Evolutionary conservation across 441 rosid species (phyloP), one percentile per base, ranked within the genome.

Genomic region (Raphanus hybrid): DNA sequence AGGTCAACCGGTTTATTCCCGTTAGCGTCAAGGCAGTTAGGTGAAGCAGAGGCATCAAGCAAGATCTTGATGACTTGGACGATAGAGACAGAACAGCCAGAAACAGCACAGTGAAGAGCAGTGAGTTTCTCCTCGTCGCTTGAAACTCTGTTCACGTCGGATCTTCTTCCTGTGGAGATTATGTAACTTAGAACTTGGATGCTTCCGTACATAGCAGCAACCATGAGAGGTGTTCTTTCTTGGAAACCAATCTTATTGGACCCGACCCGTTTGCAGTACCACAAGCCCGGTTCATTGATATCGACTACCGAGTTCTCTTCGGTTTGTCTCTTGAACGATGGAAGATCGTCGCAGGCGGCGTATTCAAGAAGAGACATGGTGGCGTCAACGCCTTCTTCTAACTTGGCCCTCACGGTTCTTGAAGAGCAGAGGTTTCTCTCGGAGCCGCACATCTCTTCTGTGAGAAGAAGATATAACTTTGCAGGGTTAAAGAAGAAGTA

Each of bases 381-480:
- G 54, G 2, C 54, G 16, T n/a, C 6, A 48, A n/a, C 54, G n/a
- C 54, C 2, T 48, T 48, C 54, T 45, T 45, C 15, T 48, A 2
- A 6, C 3, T 43, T 43, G 16, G 54, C n/a, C 50, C 16, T 48
- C 54, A 4, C 12, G 15, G 54, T 48, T 45, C 6, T 45, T 48
- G 54, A 48, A 48, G 54, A 48, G 54, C 27, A 55, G 26, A 55
- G 60, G 27, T 55, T 55, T 9, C 60, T 55, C 6, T 55, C 9
- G 18, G 60, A 29, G 34, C 34, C 34, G 34, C 34, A 29, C 34
- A 29, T 29, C 34, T 29, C 34, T 29, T 29, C 34, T 29, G 34
- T 29, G 63, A 9, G 54, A 72, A 59, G 77, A 73, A 73, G 81
- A 61, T 67, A 59, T 11, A 11, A 29, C 37, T 69, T 69, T 69